Base-by-base conservation (phyloP, 768 basidiomycete genomes). In the Amanita rimosa region DNA sequence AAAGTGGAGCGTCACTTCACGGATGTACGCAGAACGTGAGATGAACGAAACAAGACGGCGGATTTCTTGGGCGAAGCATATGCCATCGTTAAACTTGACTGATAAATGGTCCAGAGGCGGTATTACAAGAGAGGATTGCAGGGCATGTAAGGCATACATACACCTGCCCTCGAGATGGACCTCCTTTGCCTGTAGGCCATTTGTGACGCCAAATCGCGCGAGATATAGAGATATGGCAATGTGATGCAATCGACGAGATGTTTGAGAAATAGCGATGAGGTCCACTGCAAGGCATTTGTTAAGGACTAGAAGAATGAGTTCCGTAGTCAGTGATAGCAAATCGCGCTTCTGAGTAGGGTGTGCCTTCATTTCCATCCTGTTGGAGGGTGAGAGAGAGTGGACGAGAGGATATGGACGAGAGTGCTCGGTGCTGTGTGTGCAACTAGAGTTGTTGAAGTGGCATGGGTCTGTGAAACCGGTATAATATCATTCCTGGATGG, bases 151-250 rank as follows among this genome's bases (percentile, higher is more conserved):
- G 7, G 53, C 57, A 7, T 39, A 43, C 35, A 55, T 44, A 19
- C 44, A 29, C 7, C 33, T 48, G 22, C 51, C 48, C 16, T 52
- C 43, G 24, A 61, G 54, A 35, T 49, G 42, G 11, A 58, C 49
- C 2, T 52, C 50, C 8, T 53, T 51, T 19, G 50, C 46, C 3
- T 43, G 34, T 1, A 54, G 48, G 19, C 53, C 44, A n/a, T 46
- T 19, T 4, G 21, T 36, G 24, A 61, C 52, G 7, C 50, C 51
- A 34, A 57, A 43, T 24, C 56, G 57, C 31, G 55, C 47, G n/a
- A 61, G 53, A 35, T 56, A 58, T 16, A 52, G 27, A 19, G 58
- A 58, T 1, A 59, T 29, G 10, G 57, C 54, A n/a, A 57, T 36
- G 46, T 52, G 52, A 24, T 60, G 52, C 4, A 61, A 43, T 6